phyloP scores from a whole-genome alignment of 106 monocot genomes.

The Acanthochlamys bracteata region DNA sequence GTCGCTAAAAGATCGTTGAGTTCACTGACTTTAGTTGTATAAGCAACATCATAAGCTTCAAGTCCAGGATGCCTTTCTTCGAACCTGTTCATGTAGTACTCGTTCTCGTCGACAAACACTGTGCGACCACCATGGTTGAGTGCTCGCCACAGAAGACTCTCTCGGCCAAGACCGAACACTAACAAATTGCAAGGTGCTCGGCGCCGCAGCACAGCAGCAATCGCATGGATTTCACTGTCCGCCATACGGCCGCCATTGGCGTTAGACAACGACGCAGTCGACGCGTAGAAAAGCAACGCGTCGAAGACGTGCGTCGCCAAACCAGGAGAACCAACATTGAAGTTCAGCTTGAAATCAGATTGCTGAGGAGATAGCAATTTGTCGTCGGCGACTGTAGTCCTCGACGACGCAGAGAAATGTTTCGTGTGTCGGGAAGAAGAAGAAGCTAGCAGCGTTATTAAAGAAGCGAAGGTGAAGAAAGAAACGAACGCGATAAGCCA shows the following conservation, averaged over 20 bases:
- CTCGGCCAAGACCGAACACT: constrained; percentile 74
- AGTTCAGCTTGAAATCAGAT: too few species aligned
- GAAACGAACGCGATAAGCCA: constrained; percentile 39
- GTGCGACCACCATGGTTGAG: constrained; percentile 88
- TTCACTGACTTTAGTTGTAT: constrained; percentile 57
- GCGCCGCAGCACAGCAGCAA: constrained; percentile 44
- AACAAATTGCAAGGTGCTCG: constrained; percentile 71
- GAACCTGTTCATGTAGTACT: constrained; percentile 50
- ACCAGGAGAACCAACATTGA: background rate
- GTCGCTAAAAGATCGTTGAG: constrained; percentile 35
- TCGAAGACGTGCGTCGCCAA: constrained; percentile 29
- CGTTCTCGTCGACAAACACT: constrained; percentile 85
- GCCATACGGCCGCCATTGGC: constrained; percentile 42
- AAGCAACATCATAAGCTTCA: constrained; percentile 80
- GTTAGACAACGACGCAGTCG: constrained; percentile 1
- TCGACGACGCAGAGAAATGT: background rate
- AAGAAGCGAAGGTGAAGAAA: constrained; percentile 26
- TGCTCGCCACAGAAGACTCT: constrained; percentile 70
- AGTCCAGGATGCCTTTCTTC: constrained; percentile 58
- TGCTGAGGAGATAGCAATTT: background rate
- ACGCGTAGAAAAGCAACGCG: constrained; percentile 61
- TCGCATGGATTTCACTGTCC: constrained; percentile 46
- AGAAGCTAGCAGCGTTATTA: constrained; percentile 24
- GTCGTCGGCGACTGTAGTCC: too few species aligned
- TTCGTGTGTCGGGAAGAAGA: background rate